Evolutionary conservation across 2,329 filamentous ascomycete species (phyloP).

Genomic region (Triangularia setosa): DNA sequence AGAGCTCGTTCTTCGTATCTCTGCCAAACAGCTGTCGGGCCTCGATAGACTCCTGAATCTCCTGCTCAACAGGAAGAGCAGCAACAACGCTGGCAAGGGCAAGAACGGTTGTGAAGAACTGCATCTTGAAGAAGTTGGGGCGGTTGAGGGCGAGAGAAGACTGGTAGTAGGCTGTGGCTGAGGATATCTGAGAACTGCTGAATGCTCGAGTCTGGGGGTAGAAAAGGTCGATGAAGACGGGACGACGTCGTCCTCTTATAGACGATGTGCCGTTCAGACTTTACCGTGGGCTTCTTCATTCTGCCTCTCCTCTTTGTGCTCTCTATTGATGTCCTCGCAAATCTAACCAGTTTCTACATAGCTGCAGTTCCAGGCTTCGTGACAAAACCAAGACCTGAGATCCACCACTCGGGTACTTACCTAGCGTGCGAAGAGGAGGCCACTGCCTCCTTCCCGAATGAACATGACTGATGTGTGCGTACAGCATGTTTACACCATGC

Average conservation of each 20-base stretch:
- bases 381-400: not conserved
- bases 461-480: not conserved
- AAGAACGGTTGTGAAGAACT: not conserved
- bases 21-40: not conserved
- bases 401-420: not conserved
- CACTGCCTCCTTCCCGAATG: not conserved
- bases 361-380: not conserved
- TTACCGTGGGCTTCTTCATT: not conserved
- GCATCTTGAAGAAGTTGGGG: not conserved
- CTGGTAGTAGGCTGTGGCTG: not conserved
- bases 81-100: not conserved
- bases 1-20: not conserved
- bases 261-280: not conserved
- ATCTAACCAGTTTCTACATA: not conserved
- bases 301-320: not conserved
- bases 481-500: conserved; percentile 2
- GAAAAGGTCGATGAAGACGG: not conserved
- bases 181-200: not conserved
- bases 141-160: not conserved
- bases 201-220: not conserved
- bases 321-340: not conserved
- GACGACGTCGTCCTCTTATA: not conserved
- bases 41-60: not conserved
- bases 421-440: not conserved
- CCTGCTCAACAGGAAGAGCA: not conserved